Evolutionary conservation across 805 yeast species (phyloP).

Genomic region (Zygosaccharomyces lentus): DNA sequence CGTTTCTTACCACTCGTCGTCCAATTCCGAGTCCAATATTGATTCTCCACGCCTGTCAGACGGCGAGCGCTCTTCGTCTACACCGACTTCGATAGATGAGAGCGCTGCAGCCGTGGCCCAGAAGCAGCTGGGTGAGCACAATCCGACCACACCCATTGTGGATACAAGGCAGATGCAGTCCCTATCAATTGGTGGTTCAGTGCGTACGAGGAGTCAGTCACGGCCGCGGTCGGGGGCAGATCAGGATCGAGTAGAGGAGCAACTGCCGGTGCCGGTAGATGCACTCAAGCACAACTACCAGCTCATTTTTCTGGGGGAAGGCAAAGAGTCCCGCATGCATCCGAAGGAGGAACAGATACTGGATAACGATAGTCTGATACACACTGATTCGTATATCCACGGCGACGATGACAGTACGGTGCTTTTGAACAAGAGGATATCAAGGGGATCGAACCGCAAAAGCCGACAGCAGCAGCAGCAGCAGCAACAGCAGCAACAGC

Average conservation of each 20-base stretch:
- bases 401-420: constrained; percentile 34
- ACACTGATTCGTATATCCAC: constrained; percentile 36
- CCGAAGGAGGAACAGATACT: constrained; percentile 6
- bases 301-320: not conserved
- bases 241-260: not conserved
- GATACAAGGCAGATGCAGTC: constrained; percentile 3
- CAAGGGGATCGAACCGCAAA: constrained; percentile 17
- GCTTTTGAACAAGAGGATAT: constrained; percentile 33
- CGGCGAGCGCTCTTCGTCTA: constrained; percentile 20
- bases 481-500: not conserved
- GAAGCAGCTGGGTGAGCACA: constrained; percentile 4
- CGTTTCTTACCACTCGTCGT: constrained; percentile 21
- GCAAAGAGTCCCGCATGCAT: not conserved
- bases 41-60: constrained; percentile 24
- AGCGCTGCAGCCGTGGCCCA: constrained; percentile 10
- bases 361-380: constrained; percentile 21
- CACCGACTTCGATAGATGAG: constrained; percentile 23
- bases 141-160: constrained; percentile 1
- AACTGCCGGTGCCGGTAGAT: not conserved
- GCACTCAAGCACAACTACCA: constrained; percentile 1
- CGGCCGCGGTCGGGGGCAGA: not conserved
- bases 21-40: constrained; percentile 24
- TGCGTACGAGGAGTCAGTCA: not conserved
- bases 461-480: constrained; percentile 17
- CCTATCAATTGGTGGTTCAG: not conserved